These are phyloP conservation scores for Purshia tridentata DNA, from an alignment of 306 rosid genomes.

Conservation along the genomic window DNA sequence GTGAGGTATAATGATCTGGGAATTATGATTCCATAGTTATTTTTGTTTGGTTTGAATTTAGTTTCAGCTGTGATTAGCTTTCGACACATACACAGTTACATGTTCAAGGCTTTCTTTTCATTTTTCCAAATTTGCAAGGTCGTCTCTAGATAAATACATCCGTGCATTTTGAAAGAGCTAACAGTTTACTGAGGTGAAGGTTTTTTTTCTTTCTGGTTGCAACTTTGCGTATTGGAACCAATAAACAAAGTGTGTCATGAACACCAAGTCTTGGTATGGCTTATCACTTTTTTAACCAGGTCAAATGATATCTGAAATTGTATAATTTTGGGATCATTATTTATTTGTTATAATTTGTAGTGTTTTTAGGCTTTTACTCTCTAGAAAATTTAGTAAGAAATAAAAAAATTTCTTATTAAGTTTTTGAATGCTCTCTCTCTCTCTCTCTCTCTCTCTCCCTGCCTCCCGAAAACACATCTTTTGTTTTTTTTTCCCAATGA, in stretches of 20 bases:
- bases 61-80: neutral
- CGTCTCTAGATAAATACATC: neutral
- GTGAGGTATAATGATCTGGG: neutral
- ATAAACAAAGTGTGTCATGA: neutral
- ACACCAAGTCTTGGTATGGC: neutral
- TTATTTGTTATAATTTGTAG: neutral
- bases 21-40: neutral
- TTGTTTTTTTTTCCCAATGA: neutral
- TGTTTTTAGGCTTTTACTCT: neutral
- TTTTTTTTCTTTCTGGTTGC: neutral
- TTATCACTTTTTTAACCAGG: neutral
- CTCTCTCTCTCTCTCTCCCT: too few species aligned
- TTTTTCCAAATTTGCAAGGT: neutral
- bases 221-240: neutral
- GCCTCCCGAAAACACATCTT: too few species aligned
- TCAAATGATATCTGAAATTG: neutral
- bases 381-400: neutral
- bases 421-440: neutral
- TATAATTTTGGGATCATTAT: neutral
- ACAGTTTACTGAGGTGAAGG: neutral
- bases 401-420: neutral
- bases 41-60: neutral
- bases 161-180: neutral
- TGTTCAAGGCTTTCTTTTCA: neutral
- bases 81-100: neutral